Evolutionary conservation across 2,329 filamentous ascomycete species (phyloP).

Genomic region (Fusarium sp.): DNA sequence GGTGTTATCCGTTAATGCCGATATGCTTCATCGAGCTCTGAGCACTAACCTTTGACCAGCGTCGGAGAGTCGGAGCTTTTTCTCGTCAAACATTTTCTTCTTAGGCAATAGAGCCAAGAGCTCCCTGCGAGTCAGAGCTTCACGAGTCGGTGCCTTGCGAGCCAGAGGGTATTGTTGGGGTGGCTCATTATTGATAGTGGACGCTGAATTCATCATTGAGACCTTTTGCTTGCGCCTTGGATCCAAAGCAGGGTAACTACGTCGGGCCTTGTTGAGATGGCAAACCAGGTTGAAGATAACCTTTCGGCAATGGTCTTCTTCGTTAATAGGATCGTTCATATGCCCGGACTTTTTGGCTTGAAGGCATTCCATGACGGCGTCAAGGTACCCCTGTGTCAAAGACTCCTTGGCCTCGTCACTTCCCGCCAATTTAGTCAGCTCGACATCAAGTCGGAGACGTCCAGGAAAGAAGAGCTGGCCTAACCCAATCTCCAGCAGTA

Average conservation of each 20-base stretch:
- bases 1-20: too few relatives aligned
- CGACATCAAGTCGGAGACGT: background rate
- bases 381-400: background rate
- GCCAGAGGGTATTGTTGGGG: background rate
- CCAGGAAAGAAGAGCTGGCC: background rate
- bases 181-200: background rate
- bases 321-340: fast-evolving
- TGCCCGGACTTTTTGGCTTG: background rate
- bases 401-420: background rate
- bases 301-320: background rate
- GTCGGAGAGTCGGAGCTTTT: background rate
- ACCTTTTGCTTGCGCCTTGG: background rate
- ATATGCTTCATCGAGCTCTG: background rate
- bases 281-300: background rate
- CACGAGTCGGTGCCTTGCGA: too few relatives aligned
- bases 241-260: background rate
- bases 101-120: background rate
- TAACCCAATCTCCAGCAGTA: background rate
- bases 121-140: background rate
- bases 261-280: background rate
- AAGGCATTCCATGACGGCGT: background rate
- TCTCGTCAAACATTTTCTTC: background rate
- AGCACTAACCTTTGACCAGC: background rate
- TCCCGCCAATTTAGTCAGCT: background rate
- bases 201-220: background rate